phyloP scores from a whole-genome alignment of 1,139 yeast species.

The Pneumocystis murina region DNA sequence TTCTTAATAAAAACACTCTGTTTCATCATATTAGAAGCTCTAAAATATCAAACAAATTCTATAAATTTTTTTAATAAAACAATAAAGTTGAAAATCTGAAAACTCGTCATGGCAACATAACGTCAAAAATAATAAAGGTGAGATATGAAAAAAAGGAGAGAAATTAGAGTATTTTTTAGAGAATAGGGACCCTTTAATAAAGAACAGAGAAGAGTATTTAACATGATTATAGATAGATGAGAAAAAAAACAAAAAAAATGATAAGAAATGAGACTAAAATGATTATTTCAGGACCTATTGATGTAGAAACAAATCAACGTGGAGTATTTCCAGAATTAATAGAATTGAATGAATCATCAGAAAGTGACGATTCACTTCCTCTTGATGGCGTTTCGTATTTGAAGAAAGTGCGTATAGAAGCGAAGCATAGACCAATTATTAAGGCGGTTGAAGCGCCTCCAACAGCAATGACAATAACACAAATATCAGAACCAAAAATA shows the following conservation, averaged over 20 bases:
- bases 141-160: too few species aligned
- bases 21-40: background rate
- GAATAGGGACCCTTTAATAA: too few species aligned
- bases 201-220: background rate
- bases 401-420: slow-evolving; percentile 14
- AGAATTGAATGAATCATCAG: background rate
- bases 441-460: background rate
- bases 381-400: slow-evolving; percentile 16
- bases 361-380: slow-evolving; percentile 8
- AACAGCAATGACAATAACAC: background rate
- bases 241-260: background rate
- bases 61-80: too few species aligned
- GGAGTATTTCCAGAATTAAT: slow-evolving; percentile 4
- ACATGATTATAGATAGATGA: background rate
- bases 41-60: background rate
- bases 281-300: background rate
- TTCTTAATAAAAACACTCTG: background rate
- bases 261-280: background rate
- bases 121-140: too few species aligned
- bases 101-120: too few species aligned
- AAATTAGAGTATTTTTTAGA: too few species aligned
- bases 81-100: too few species aligned
- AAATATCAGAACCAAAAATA: background rate
- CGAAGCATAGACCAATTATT: slow-evolving; percentile 2
- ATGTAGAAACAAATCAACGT: slow-evolving; percentile 3